Conservation (phyloP, 2,329 filamentous ascomycete species). For the Fusarium nodosum region DNA sequence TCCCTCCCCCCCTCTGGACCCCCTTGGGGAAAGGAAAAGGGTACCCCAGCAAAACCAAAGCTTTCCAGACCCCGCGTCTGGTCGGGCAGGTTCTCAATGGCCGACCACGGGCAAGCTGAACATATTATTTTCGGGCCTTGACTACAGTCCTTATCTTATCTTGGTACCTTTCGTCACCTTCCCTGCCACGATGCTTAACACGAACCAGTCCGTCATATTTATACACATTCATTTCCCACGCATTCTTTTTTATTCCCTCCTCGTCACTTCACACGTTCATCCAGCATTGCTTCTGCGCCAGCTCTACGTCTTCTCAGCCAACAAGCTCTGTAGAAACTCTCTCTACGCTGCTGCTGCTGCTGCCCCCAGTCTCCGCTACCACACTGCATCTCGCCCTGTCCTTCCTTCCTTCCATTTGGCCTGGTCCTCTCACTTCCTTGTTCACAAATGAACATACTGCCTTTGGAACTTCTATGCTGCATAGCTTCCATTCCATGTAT, state of each 20-base stretch:
- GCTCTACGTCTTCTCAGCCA: neutral
- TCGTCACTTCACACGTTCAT: neutral
- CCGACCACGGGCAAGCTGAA: no score
- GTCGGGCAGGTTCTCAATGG: no score
- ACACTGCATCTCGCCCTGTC: neutral
- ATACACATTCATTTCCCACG: neutral
- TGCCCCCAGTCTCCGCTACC: neutral
- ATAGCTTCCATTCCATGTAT: constrained; percentile 5
- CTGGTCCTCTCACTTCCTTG: neutral
- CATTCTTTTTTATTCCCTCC: neutral
- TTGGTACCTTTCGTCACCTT: neutral
- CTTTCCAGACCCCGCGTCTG: no score
- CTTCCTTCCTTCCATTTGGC: neutral
- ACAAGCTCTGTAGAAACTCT: neutral
- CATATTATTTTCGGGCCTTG: no score
- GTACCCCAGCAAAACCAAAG: no score
- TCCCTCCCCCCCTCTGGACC: no score
- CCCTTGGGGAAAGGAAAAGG: no score
- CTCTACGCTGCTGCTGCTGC: neutral
- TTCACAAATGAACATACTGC: neutral
- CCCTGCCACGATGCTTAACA: neutral
- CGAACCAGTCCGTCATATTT: neutral
- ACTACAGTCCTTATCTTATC: neutral
- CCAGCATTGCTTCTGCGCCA: neutral
- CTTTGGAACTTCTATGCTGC: neutral